These are phyloP conservation scores for Diatrype stigma DNA, from an alignment of 2,329 filamentous ascomycete species.

Conservation along the genomic window DNA sequence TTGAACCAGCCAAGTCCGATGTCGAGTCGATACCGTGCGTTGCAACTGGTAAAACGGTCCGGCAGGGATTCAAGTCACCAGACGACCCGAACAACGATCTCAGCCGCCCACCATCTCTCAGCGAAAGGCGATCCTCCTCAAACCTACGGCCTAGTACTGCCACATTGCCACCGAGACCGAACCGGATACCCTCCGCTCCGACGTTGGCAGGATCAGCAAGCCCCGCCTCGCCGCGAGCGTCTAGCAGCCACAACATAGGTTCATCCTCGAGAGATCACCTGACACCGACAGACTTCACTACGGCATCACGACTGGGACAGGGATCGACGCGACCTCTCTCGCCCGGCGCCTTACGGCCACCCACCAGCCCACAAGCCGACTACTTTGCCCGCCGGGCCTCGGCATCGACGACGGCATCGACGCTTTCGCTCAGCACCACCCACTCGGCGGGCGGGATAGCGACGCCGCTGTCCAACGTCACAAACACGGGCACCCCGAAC, in stretches of 20 bases:
- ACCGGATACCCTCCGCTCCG: conserved; percentile 33
- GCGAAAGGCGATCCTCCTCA: conserved; percentile 37
- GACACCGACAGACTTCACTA: conserved; percentile 41
- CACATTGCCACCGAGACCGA: conserved; percentile 25
- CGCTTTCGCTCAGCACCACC: conserved; percentile 12
- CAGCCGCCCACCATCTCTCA: conserved; percentile 22
- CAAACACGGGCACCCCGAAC: neutral
- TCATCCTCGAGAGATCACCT: conserved; percentile 22
- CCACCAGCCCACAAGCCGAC: conserved; percentile 26
- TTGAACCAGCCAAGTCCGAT: conserved; percentile 60
- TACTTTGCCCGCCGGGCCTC: conserved; percentile 26
- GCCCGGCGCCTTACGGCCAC: conserved; percentile 22
- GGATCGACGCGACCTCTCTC: conserved; percentile 23
- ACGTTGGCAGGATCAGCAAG: conserved; percentile 25
- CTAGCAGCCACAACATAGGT: conserved; percentile 22
- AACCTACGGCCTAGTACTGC: conserved; percentile 31
- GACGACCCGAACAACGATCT: conserved; percentile 24
- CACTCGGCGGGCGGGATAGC: neutral
- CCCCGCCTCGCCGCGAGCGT: conserved; percentile 19
- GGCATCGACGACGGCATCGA: conserved; percentile 22
- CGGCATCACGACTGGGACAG: conserved; percentile 37
- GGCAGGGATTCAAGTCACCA: conserved; percentile 39
- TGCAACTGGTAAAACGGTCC: conserved; percentile 61
- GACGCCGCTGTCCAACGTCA: neutral
- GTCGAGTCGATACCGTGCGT: conserved; percentile 63